Evolutionary conservation across 768 basidiomycete genomes (phyloP).

Genomic region (Tylopilus cervinicoccineus): DNA sequence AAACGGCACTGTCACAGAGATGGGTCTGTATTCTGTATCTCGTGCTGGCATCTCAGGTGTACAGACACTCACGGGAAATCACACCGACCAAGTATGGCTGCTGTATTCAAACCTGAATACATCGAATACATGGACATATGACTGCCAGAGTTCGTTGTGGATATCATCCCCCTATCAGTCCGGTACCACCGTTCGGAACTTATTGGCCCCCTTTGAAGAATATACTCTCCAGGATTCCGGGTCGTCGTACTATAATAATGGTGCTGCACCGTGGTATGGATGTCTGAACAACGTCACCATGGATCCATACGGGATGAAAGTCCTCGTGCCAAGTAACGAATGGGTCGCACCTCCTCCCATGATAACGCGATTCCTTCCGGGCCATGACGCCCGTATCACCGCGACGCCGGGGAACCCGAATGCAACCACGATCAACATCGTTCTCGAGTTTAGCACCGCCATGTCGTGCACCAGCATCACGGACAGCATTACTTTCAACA

Average conservation of each 20-base stretch:
- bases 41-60: conserved; percentile 54
- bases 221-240: conserved; percentile 65
- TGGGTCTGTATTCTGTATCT: conserved; percentile 84
- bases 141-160: conserved; percentile 60
- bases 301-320: conserved; percentile 77
- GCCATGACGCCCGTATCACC: conserved; percentile 76
- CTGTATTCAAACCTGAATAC: conserved; percentile 83
- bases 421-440: conserved; percentile 55
- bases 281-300: conserved; percentile 67
- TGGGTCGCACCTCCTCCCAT: conserved; percentile 73
- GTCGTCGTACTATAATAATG: conserved; percentile 57
- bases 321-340: conserved; percentile 59
- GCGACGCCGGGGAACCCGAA: conserved; percentile 40
- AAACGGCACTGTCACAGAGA: conserved; percentile 72
- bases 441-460: conserved; percentile 70
- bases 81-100: conserved; percentile 73
- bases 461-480: conserved; percentile 78
- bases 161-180: conserved; percentile 75
- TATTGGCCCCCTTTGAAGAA: conserved; percentile 82
- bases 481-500: conserved; percentile 56
- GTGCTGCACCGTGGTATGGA: conserved; percentile 62
- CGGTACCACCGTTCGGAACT: conserved; percentile 61
- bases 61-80: conserved; percentile 61
- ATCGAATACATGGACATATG: conserved; percentile 58
- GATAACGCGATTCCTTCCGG: conserved; percentile 77